Base-by-base conservation (phyloP, 1,139 yeast genomes). In the Yamadazyma aaseri region DNA sequence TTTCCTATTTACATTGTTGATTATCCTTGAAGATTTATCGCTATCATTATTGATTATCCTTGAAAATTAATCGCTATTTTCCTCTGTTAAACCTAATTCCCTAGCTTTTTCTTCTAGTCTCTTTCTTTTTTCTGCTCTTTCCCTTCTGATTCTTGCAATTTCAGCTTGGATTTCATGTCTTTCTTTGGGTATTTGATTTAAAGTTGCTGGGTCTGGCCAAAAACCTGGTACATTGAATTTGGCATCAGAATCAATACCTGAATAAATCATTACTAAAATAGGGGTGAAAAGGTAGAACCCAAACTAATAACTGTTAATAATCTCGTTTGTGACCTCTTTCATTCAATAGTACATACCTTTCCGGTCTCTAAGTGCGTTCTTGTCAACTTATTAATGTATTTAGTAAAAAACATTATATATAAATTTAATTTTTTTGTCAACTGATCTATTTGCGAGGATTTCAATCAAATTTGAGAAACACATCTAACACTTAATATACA, bases 181-280 rank as follows among this genome's bases (percentile, higher is more conserved):
- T 54, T 89, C 97, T 55, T 87, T 90, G 3, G 97, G 97, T 24
- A 90, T 81, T 60, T 85, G 84, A 55, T 89, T 87, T 48, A 87
- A 72, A 2, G 96, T 83, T 23, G 85, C 84, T 25, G 97, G 97
- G 58, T 89, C 97, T 1, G 97, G 97, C 96, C 96, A 87, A 60
- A 86, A 89, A 12, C 96, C 96, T n/a, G 95, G 95, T 35, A 89
- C 80, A 54, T 87, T 86, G 57, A 90, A 79, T 63, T 87, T 89
- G 49, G 73, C 77, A 58, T 90, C 96, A 1, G 97, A 84, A 50
- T 89, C 90, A 28, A 84, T 73, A 54, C 97, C 97, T 33, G 87
- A 90, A 51, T 84, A 90, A 60, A 86, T 81, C 97, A 90, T 90
- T 50, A 89, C 82, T 14, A 77, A 75, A 33, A 90, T 85, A 1